A percentile compares a stretch with the other conserved stretches of the same genome.
Evolutionary conservation across 192 early-diverging fungal genomes (phyloP).

Genomic region (Nowakowskiella sp.): DNA sequence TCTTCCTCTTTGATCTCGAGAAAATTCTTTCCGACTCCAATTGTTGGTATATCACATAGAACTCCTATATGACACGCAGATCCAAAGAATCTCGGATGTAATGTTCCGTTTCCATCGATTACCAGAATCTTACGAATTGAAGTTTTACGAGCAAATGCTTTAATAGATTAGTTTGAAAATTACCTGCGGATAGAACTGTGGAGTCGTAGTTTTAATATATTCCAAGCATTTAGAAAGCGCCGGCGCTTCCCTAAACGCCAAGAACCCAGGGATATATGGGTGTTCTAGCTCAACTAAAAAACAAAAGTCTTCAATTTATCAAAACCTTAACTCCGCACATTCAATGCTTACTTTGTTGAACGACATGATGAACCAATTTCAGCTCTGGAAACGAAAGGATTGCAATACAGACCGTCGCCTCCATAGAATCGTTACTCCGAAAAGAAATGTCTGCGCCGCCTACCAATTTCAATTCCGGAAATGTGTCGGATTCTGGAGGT

Average conservation of each 20-base stretch:
- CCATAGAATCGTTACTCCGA: too few species aligned
- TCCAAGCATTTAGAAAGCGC: constrained; percentile 52
- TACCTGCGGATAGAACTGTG: constrained; percentile 64
- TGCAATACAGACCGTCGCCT: too few species aligned
- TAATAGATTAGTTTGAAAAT: constrained; percentile 8
- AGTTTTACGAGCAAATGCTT: neutral
- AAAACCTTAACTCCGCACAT: too few species aligned
- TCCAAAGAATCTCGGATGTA: constrained; percentile 85
- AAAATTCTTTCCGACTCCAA: constrained; percentile 89
- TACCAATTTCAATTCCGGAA: too few species aligned
- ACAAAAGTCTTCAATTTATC: too few species aligned
- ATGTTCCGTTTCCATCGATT: constrained; percentile 80
- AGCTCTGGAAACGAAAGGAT: too few species aligned
- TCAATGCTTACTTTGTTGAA: too few species aligned
- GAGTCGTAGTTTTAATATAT: constrained; percentile 33
- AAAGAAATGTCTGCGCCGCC: too few species aligned
- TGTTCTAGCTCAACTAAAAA: too few species aligned
- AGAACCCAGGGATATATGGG: constrained; percentile 85
- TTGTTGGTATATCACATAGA: constrained; percentile 53
- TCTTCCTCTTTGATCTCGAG: constrained; percentile 62
- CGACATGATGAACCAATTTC: too few species aligned
- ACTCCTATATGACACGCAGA: constrained; percentile 53
- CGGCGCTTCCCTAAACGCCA: constrained; percentile 83
- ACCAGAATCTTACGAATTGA: constrained; percentile 36
- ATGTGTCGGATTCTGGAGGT: too few species aligned